Base-by-base conservation (phyloP, 1,139 yeast genomes). In the Kluyveromyces sp. region DNA sequence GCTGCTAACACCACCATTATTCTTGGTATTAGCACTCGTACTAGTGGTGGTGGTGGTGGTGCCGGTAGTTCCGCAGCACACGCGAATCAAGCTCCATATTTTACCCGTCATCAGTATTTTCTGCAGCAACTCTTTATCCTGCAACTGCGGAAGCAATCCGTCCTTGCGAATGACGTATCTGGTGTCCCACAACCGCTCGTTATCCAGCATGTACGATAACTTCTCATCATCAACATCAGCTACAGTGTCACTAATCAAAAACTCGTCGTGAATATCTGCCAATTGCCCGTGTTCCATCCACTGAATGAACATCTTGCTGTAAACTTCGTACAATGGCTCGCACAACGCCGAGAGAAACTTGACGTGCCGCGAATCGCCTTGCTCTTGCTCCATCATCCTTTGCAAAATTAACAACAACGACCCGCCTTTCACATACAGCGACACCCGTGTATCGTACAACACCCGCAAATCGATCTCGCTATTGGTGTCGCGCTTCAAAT, bases 181-280 rank as follows among this genome's bases (percentile, higher is more conserved):
- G 50, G 87, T 87, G 47, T 85, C 86, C 97, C 97, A 92, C 58
- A 84, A 82, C 50, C 83, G 81, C 54, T 89, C 96, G 49, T 80
- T 73, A 52, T 77, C 75, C 25, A 75, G 63, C 5, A 63, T 40
- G 42, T 56, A 37, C 47, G 59, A 37, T 53, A 60, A 33, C 52
- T 28, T 32, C 15, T 44, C 42, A 7, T 51, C 48, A 64, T 67
- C 47, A 57, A 62, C 49, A 36, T 53, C 47, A 43, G 54, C 50
- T 54, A 56, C 55, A 4, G 63, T 65, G 38, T 68, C 64, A 7
- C 79, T 74, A 8, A 92, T 78, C 61, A 90, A 67, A 60, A 94
- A 94, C 63, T 94, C 99, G 41, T 82, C 81, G 57, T 79, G 80
- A 0, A 88, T 89, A 57, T 94, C 98, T 51, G 77, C 75, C 7